Percentiles rank a stretch among this genome's conserved stretches.
phyloP scores from a whole-genome alignment of 345 rosid species.

The Raphanus sativus region DNA sequence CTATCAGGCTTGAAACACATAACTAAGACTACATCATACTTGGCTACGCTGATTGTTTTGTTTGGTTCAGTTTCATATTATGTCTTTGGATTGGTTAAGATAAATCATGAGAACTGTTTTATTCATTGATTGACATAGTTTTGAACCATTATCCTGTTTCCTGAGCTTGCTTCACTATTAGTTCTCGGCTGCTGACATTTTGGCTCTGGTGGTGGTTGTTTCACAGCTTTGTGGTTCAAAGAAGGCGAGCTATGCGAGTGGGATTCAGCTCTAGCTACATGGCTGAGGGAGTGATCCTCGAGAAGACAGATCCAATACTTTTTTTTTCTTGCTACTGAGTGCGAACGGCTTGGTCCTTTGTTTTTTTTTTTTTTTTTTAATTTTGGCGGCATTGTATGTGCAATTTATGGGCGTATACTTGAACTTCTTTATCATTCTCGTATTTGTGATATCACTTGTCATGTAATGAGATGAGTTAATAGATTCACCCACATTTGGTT shows the following conservation, averaged over 20 bases:
- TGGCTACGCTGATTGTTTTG: neutral
- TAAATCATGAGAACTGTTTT: neutral
- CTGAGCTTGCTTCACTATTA: neutral
- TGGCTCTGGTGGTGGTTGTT: conserved; percentile 16
- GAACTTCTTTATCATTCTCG: neutral
- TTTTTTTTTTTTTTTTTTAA: conserved; percentile 3
- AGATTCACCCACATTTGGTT: no score
- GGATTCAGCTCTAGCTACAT: conserved; percentile 53
- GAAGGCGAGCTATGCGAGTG: conserved; percentile 81
- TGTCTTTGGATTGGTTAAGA: neutral
- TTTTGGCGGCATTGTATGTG: conserved; percentile 21
- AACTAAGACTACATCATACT: neutral
- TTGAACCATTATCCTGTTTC: neutral
- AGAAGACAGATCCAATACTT: neutral
- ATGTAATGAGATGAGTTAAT: neutral
- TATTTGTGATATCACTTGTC: neutral
- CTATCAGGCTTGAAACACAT: neutral
- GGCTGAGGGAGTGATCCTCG: conserved; percentile 65
- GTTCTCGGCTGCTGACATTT: neutral
- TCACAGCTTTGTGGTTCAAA: conserved; percentile 82
- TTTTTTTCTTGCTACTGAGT: neutral
- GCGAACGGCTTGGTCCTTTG: conserved; percentile 4
- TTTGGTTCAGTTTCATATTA: neutral
- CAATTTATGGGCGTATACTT: neutral
- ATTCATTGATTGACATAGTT: neutral